Percentiles rank a stretch among this genome's conserved stretches.
Conservation (phyloP, 495 filamentous ascomycete species). For the Durotheca rogersii region DNA sequence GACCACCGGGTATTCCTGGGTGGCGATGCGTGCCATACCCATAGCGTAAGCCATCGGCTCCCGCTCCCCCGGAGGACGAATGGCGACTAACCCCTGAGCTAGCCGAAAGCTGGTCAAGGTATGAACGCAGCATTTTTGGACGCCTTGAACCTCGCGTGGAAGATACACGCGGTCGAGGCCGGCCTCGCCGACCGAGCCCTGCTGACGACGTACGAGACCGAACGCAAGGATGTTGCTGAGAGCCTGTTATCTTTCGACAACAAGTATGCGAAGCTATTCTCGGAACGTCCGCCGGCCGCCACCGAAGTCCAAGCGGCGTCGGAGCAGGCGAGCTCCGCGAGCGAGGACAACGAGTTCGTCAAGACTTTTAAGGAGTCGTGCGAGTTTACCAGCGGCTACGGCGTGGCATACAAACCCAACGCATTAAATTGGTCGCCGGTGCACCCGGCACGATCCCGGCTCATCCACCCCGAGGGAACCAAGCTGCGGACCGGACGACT, state of each 20-base stretch:
- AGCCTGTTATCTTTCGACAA: slow-evolving; percentile 73
- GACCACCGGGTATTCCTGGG: slow-evolving; percentile 72
- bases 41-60: slow-evolving; percentile 56
- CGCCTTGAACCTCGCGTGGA: slow-evolving; percentile 82
- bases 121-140: slow-evolving; percentile 87
- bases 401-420: slow-evolving; percentile 66
- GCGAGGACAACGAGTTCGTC: slow-evolving; percentile 66
- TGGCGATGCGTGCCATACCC: slow-evolving; percentile 82
- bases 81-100: slow-evolving; percentile 2
- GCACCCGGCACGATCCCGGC: slow-evolving; percentile 67
- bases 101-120: slow-evolving; percentile 80
- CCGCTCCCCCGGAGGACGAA: not conserved
- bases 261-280: slow-evolving; percentile 68
- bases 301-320: slow-evolving; percentile 50
- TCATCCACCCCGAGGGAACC: slow-evolving; percentile 64
- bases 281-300: slow-evolving; percentile 56
- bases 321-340: slow-evolving; percentile 23
- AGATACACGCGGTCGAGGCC: slow-evolving; percentile 68
- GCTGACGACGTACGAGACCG: slow-evolving; percentile 69
- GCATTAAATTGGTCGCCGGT: slow-evolving; percentile 61
- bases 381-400: slow-evolving; percentile 70
- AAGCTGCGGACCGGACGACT: slow-evolving; percentile 68
- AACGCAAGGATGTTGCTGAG: slow-evolving; percentile 69
- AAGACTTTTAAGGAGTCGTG: slow-evolving; percentile 70
- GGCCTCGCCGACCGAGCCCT: slow-evolving; percentile 59